A percentile compares a stretch with the other conserved stretches of the same genome.
Evolutionary conservation across 1,284 basidiomycete genomes (phyloP).

Genomic region (Wallemia mellicola): DNA sequence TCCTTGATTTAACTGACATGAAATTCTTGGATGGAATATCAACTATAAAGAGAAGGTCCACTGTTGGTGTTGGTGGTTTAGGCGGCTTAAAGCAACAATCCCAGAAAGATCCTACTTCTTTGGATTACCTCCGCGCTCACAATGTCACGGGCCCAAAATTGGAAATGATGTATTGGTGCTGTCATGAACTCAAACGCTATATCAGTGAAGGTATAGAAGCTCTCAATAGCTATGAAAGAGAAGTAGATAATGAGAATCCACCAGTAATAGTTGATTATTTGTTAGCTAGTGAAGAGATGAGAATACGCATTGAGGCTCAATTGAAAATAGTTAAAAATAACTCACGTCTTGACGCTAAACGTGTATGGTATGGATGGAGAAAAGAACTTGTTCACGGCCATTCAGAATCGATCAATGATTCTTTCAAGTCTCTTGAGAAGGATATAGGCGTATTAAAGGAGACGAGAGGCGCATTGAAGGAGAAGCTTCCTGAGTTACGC

Average conservation of each 20-base stretch:
- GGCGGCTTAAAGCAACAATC: neutral
- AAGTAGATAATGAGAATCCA: neutral
- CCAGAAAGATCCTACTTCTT: neutral
- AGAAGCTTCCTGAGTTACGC: neutral
- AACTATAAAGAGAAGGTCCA: neutral
- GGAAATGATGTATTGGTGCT: conserved; percentile 1
- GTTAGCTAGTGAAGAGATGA: neutral
- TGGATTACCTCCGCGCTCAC: neutral
- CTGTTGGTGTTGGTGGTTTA: neutral
- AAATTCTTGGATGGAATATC: neutral
- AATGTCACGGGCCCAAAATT: neutral
- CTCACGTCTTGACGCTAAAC: neutral
- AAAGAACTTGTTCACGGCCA: neutral
- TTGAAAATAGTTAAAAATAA: neutral
- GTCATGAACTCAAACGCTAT: conserved; percentile 1
- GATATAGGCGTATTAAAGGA: neutral
- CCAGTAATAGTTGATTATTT: conserved; percentile 1
- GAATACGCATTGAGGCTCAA: neutral
- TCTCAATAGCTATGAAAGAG: neutral
- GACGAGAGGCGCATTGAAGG: neutral
- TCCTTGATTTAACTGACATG: conserved; percentile 1
- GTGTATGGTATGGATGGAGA: neutral
- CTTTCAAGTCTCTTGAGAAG: neutral
- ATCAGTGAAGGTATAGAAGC: neutral
- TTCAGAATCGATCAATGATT: neutral